These are phyloP conservation scores for Starmera amethionina DNA, from an alignment of 805 yeast species.

Conservation along the genomic window DNA sequence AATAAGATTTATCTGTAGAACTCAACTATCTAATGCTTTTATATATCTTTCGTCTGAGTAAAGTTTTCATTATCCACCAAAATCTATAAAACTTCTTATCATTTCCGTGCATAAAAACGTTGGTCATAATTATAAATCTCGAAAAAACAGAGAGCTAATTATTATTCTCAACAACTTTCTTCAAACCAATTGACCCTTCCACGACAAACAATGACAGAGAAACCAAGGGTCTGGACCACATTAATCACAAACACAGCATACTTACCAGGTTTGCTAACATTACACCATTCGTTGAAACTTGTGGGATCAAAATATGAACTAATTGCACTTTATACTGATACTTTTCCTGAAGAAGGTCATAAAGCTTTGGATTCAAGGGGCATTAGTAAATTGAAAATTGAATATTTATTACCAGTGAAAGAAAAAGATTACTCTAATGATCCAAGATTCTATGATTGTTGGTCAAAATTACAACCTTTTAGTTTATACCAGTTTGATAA, in stretches of 20 bases:
- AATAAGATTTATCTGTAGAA: too few relatives aligned
- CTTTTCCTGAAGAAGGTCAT: constrained; percentile 33
- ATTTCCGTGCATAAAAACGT: too few relatives aligned
- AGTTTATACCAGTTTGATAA: constrained; percentile 39
- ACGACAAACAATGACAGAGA: background rate
- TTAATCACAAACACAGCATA: constrained; percentile 43
- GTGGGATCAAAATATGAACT: constrained; percentile 39
- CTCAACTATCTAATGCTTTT: too few relatives aligned
- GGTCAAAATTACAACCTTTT: constrained; percentile 53
- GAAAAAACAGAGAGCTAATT: too few relatives aligned
- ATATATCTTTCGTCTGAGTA: too few relatives aligned
- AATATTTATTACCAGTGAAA: constrained; percentile 32
- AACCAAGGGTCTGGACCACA: constrained; percentile 39
- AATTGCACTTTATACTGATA: constrained; percentile 43
- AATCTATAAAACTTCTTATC: too few relatives aligned
- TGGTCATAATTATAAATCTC: too few relatives aligned
- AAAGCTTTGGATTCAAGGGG: constrained; percentile 26
- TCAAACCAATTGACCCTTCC: too few relatives aligned
- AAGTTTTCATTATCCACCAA: too few relatives aligned
- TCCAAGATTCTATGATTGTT: constrained; percentile 47
- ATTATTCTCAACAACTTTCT: too few relatives aligned
- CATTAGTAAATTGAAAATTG: constrained; percentile 31
- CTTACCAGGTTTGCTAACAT: constrained; percentile 39
- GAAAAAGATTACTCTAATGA: constrained; percentile 39
- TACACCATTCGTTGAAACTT: constrained; percentile 35